Base-by-base conservation (phyloP, 495 filamentous ascomycete species). In the Amniculicola lignicola region DNA sequence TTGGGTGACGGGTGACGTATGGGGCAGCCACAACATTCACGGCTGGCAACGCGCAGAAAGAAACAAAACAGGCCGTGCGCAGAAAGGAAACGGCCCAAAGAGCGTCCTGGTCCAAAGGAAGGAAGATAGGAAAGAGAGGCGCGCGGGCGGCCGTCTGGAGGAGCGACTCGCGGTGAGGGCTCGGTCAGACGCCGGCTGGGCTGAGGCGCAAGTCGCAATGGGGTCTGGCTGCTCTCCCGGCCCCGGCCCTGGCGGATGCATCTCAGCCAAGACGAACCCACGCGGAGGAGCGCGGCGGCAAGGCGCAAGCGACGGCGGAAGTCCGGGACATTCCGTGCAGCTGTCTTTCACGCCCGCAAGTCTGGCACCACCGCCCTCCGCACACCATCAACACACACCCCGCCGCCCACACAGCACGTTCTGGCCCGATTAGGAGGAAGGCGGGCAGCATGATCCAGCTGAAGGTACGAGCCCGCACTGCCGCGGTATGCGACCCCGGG, bases 361-460 rank as follows among this genome's bases (percentile, higher is more conserved):
- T n/a, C n/a, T n/a, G n/a, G n/a, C n/a, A n/a, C n/a, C n/a, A n/a
- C n/a, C n/a, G n/a, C n/a, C n/a, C n/a, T n/a, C n/a, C n/a, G n/a
- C n/a, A n/a, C n/a, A n/a, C n/a, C n/a, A n/a, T n/a, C n/a, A n/a
- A n/a, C n/a, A n/a, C n/a, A n/a, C n/a, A n/a, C n/a, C n/a, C n/a
- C n/a, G n/a, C n/a, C n/a, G n/a, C n/a, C n/a, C n/a, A n/a, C n/a
- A n/a, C n/a, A n/a, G n/a, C n/a, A n/a, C n/a, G n/a, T n/a, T n/a
- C n/a, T n/a, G n/a, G n/a, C n/a, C n/a, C n/a, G n/a, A n/a, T n/a
- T 4, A 2, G 14, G 25, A n/a, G 45, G 23, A 6, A 44, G 39
- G 22, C 3, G 28, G 15, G 27, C 81, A 87, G 70, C 69, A 98
- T 98, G 93, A 95, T 98, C 71, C 93, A 97, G 80, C 78, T 98